A percentile compares a stretch with the other conserved stretches of the same genome.
These are phyloP conservation scores for Dothidotthia symphoricarpi DNA, from an alignment of 2,329 filamentous ascomycete genomes.

Conservation along the genomic window DNA sequence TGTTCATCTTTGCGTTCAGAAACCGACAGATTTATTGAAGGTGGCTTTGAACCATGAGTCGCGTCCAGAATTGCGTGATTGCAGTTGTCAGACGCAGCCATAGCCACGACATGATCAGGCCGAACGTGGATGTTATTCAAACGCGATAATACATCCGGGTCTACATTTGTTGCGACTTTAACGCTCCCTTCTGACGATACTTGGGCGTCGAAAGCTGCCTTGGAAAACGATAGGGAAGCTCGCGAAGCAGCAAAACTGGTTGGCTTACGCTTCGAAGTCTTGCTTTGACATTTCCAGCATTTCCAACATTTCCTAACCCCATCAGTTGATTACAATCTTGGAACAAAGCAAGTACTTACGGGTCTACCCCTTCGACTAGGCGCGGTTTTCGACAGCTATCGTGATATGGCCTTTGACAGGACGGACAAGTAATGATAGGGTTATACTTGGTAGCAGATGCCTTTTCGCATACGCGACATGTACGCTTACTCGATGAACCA, in stretches of 20 bases:
- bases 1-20: too few species aligned
- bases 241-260: not conserved
- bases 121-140: too few species aligned
- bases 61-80: too few species aligned
- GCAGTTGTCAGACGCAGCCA: too few species aligned
- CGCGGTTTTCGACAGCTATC: constrained; percentile 34
- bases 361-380: constrained; percentile 6
- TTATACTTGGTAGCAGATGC: constrained; percentile 21
- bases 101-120: too few species aligned
- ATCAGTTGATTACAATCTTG: constrained; percentile 5
- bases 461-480: constrained; percentile 35
- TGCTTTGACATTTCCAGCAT: constrained; percentile 14
- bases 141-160: too few species aligned
- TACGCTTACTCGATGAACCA: constrained; percentile 6
- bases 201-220: too few species aligned
- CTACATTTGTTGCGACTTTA: too few species aligned
- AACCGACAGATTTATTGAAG: too few species aligned
- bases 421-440: constrained; percentile 32
- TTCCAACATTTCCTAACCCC: constrained; percentile 10
- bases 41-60: too few species aligned
- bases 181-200: too few species aligned
- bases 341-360: constrained; percentile 5
- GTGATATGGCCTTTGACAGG: constrained; percentile 38
- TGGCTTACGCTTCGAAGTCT: not conserved
- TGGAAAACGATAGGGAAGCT: not conserved